Base-by-base conservation (phyloP, 2,329 filamentous ascomycete species). In the Lizonia empirigonia region DNA sequence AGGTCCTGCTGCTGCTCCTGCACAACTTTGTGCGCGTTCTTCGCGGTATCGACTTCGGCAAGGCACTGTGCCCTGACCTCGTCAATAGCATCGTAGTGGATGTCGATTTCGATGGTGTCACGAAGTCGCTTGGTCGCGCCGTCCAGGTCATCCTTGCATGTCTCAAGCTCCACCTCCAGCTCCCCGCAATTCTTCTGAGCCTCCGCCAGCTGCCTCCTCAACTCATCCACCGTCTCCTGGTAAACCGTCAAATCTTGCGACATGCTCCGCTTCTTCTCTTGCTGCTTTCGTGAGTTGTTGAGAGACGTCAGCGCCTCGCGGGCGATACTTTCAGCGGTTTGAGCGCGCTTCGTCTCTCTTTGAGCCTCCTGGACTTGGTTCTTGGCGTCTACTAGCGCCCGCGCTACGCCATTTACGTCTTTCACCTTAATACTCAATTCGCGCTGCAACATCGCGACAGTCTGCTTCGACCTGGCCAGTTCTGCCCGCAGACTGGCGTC, bases 321-420 rank as follows among this genome's bases (percentile, higher is more conserved):
- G 7, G 48, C 48, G 5, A 51, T 20, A n/a, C 16, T 40, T 40
- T 51, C 48, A 35, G 48, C 48, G 8, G 36, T 16, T 36, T 45
- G 35, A 5, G 48, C 41, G 40, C 48, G 48, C 36, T 40, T 34
- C 30, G 15, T 16, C 23, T 45, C 40, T 36, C 35, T 45, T 40
- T 51, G 7, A 35, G 41, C 29, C 16, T 39, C 40, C 27, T 47
- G 27, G 7, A 40, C 10, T 20, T 34, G 20, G 1, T 27, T 22
- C 36, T 45, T 50, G 29, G 45, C 45, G 5, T 24, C 26, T 4
- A 15, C 23, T 24, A 26, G 26, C 15, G 27, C 20, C 10, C 15
- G 38, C 26, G 46, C 46, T 30, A 38, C 10, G 10, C 40, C 35
- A 19, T 40, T 45, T 18, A 35, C 35, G 18, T 41, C 36, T 9